Percentiles rank a stretch among this genome's conserved stretches.
phyloP scores from a whole-genome alignment of 2,329 filamentous ascomycete genomes.

The Ceratocystis destructans region DNA sequence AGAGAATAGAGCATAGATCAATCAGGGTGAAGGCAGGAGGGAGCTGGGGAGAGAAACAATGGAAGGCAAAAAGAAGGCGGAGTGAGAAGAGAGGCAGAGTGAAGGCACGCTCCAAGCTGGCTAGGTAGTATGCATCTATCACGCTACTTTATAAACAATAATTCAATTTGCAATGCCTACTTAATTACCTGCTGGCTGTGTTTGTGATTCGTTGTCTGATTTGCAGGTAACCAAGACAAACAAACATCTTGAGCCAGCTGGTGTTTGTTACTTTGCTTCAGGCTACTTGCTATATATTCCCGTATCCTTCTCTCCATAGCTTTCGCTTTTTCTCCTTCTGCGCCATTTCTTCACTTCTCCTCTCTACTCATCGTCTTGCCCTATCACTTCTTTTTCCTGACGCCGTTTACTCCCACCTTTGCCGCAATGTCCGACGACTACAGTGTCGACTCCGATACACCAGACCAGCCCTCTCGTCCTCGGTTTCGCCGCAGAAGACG shows the following conservation, averaged over 20 bases:
- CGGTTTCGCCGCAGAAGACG: background rate
- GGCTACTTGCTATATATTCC: background rate
- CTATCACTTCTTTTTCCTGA: too few species aligned
- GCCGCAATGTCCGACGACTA: background rate
- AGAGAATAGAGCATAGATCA: background rate
- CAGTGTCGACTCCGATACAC: background rate
- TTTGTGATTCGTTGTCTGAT: background rate
- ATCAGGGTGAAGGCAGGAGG: background rate
- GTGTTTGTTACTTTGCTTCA: too few species aligned
- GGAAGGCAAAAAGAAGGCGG: too few species aligned
- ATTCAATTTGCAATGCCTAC: background rate
- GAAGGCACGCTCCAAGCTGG: too few species aligned
- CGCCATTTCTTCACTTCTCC: background rate
- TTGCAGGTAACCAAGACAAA: background rate
- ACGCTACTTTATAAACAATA: background rate
- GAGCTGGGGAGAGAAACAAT: too few species aligned
- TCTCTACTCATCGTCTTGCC: too few species aligned
- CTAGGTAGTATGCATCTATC: background rate
- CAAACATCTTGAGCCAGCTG: background rate
- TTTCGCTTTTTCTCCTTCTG: background rate
- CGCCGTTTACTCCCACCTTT: too few species aligned
- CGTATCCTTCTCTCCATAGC: background rate
- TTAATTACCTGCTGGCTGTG: background rate
- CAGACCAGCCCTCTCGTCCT: background rate
- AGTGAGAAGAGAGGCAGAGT: too few species aligned